Evolutionary conservation across 371 early-diverging fungal genomes (phyloP), one percentile per base, ranked within the genome.

Genomic region (Dinochytrium kinnereticum): DNA sequence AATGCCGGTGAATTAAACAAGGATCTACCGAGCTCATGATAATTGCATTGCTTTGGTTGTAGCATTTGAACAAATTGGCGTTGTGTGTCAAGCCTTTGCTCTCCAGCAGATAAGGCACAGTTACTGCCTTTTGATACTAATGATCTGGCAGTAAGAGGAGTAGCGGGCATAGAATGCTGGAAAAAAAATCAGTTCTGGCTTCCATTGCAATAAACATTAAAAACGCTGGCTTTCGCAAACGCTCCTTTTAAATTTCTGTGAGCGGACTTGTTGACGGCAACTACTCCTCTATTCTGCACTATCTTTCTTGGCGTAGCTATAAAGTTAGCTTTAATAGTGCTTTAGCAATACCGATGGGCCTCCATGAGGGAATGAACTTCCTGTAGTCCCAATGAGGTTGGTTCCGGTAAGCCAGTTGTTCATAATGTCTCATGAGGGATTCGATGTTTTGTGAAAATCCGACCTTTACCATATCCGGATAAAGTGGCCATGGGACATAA

Each of bases 181-280:
- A 15, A 15, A n/a, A n/a, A n/a, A n/a, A n/a, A n/a, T n/a, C n/a
- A n/a, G n/a, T n/a, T n/a, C n/a, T n/a, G n/a, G n/a, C n/a, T n/a
- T n/a, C n/a, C n/a, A n/a, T n/a, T n/a, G 26, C 7, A n/a, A 24
- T 26, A 53, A 53, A 61, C 61, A 61, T 61, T 28, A 61, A 61
- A 61, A 15, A 31, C 61, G 34, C 34, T 33, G 17, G 61, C 61
- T 61, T 34, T 28, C 7, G 61, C 31, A 34, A 61, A 61, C 3
- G 61, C 61, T 31, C 19, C 37, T 24, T 61, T 61, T 36, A 61
- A 61, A 61, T 61, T 61, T 26, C 61, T 7, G 13, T 34, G 30
- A 7, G 61, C 61, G 5, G 61, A 61, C 36, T 34, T 61, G 10
- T 3, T 17, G 13, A 33, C 26, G 5, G 34, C 24, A 7, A 26